A percentile compares a stretch with the other conserved stretches of the same genome.
Conservation (phyloP, 768 basidiomycete species). For the Tylopilus sp. region DNA sequence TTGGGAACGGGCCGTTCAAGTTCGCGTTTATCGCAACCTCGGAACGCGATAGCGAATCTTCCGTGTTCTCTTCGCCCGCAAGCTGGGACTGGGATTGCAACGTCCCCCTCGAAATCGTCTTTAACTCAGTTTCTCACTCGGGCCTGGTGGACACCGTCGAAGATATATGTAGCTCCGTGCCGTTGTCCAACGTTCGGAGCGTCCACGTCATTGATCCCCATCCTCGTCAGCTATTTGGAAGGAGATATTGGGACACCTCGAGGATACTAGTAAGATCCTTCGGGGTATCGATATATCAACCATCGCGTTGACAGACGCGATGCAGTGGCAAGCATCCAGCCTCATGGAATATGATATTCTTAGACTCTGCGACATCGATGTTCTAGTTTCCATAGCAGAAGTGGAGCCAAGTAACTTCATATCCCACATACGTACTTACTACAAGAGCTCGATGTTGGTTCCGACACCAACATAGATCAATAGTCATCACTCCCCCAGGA, state of each 20-base stretch:
- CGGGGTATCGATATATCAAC: constrained; percentile 1
- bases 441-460: no score
- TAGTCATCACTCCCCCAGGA: no score
- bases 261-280: no score
- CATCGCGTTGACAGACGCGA: neutral
- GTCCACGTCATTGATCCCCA: neutral
- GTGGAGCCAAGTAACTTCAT: no score
- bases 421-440: no score
- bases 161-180: neutral
- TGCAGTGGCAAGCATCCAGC: neutral
- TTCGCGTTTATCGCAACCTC: no score
- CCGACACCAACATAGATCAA: no score
- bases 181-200: neutral
- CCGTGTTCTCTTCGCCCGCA: neutral
- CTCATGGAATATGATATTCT: no score
- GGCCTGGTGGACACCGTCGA: neutral
- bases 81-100: neutral
- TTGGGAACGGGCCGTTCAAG: no score
- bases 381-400: no score
- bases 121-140: no score
- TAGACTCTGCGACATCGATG: no score
- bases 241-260: neutral
- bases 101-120: neutral
- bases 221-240: neutral
- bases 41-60: neutral